Percentiles rank a stretch among this genome's conserved stretches.
phyloP scores from a whole-genome alignment of 2,329 filamentous ascomycete genomes.

The Exophiala bonariae region DNA sequence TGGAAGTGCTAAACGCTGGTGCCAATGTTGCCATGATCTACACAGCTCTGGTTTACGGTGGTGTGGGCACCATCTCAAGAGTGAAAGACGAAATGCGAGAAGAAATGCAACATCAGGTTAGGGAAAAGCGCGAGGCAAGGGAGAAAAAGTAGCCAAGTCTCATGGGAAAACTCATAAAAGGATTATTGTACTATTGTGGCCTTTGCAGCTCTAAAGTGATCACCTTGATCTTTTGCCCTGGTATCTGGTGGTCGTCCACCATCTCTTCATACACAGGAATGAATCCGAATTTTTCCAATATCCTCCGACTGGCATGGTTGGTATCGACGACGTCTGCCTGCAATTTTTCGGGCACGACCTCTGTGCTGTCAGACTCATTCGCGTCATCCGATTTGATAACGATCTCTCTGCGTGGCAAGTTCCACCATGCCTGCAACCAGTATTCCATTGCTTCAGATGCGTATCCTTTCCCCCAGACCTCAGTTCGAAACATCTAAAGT shows the following conservation, averaged over 20 bases:
- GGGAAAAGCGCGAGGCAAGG: constrained; percentile 7
- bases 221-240: constrained; percentile 7
- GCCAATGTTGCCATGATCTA: constrained; percentile 92
- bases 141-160: background rate
- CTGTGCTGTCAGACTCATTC: background rate
- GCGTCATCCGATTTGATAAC: constrained; percentile 35
- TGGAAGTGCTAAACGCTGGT: constrained; percentile 80
- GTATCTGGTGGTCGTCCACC: constrained; percentile 4
- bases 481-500: constrained; percentile 49
- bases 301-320: constrained; percentile 18
- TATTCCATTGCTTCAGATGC: constrained; percentile 57
- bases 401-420: constrained; percentile 48
- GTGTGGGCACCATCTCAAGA: constrained; percentile 59
- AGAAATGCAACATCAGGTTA: constrained; percentile 29
- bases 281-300: constrained; percentile 21
- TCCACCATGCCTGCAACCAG: constrained; percentile 50
- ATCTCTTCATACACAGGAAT: constrained; percentile 1
- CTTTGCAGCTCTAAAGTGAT: constrained; percentile 7
- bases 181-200: too few species aligned
- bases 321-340: constrained; percentile 10
- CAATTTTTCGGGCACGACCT: constrained; percentile 8
- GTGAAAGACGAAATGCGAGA: constrained; percentile 50
- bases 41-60: constrained; percentile 69
- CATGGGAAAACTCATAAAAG: too few species aligned
- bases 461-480: constrained; percentile 58